Evolutionary conservation across 768 basidiomycete genomes (phyloP).

Genomic region (Rhizopogon vinicolor): DNA sequence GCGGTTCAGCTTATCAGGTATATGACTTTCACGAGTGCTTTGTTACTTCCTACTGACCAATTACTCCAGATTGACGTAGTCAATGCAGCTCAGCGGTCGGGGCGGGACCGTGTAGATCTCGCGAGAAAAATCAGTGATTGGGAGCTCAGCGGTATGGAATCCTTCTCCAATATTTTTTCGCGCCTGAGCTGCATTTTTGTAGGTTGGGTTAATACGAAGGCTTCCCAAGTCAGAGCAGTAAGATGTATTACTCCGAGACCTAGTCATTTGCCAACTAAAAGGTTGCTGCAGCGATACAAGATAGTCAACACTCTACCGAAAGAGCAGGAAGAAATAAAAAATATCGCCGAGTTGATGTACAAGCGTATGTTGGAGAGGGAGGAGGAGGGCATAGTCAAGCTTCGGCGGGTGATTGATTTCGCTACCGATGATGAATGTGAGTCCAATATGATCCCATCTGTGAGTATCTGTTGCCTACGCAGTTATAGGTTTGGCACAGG

Average conservation of each 20-base stretch:
- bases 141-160: conserved; percentile 31
- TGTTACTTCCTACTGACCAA: not conserved
- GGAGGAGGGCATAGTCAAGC: conserved; percentile 35
- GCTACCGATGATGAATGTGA: conserved; percentile 35
- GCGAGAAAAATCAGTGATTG: conserved; percentile 33
- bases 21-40: not conserved
- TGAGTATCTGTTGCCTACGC: not conserved
- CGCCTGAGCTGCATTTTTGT: not conserved
- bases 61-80: conserved; percentile 32
- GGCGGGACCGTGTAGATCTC: conserved; percentile 27
- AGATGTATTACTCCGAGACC: not conserved
- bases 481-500: conserved; percentile 35
- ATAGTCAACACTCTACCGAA: conserved; percentile 33
- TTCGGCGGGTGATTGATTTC: conserved; percentile 34
- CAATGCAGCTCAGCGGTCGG: conserved; percentile 18
- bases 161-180: not conserved
- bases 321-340: conserved; percentile 24
- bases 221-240: conserved; percentile 35
- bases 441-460: not conserved
- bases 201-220: conserved; percentile 29
- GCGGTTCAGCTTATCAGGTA: conserved; percentile 16
- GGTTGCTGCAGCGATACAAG: conserved; percentile 27
- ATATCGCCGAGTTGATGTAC: conserved; percentile 29
- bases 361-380: conserved; percentile 36
- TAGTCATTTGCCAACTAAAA: not conserved